Base-by-base conservation (phyloP, 176 grass and related monocot species). In the Carex myosuroides region DNA sequence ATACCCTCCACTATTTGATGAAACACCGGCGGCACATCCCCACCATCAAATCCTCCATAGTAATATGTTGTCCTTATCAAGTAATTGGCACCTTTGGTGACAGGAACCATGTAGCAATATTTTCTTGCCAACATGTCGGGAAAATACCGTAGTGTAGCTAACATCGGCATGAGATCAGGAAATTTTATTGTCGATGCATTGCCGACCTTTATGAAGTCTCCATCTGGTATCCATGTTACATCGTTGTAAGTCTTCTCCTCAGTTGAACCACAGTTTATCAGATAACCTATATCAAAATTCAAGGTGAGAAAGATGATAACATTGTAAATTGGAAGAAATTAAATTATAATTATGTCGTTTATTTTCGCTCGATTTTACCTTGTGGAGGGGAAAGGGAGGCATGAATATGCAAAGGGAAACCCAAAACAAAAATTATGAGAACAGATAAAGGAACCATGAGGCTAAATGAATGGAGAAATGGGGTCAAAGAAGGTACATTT, bases 1-100 rank as follows among this genome's bases (percentile, higher is more conserved):
- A 88, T 98, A 13, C 92, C 91, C 21, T 88, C 93, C 33, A 95
- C 79, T 83, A 93, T 90, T 79, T 95, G 92, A 87, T 94, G 89
- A 80, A 95, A 99, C 64, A 89, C 88, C 1, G 91, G 93, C 4
- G 91, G 93, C 37, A 32, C 59, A 0, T 16, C 6, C 3, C 93
- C 91, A 30, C 88, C 91, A 37, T 95, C 96, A 70, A 99, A 99
- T 24, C 85, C 88, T 39, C 89, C 96, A 79, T 99, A 95, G 91
- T 62, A 95, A 86, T 95, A 98, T 3, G 91, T 92, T 6, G 93
- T 95, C 11, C 96, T 73, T 56, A 98, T 70, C 58, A 98, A 79
- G 83, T 95, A 95, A 85, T 79, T 86, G 13, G 65, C 69, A 12
- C 64, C 39, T 44, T 59, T 88, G 52, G 5, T 8, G 53, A 82